Conservation (phyloP, 352 stramenopile species). For the Phytophthora niederhauseri region DNA sequence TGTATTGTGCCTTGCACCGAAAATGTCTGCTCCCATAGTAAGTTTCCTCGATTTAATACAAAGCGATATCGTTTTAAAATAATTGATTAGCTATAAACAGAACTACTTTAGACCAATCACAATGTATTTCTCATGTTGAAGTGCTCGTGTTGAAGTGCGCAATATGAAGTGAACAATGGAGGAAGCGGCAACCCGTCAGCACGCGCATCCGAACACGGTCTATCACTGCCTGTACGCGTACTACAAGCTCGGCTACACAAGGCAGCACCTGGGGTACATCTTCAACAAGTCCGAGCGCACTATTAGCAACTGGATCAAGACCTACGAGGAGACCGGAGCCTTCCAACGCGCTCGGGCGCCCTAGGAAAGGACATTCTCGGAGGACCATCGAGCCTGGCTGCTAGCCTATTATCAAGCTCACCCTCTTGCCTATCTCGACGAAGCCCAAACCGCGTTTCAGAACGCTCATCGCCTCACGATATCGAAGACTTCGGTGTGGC, state of each 20-base stretch:
- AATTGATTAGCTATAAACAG: too few species aligned
- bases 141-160: neutral
- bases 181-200: too few species aligned
- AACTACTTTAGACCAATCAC: too few species aligned
- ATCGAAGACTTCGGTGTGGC: neutral
- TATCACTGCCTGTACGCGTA: conserved; percentile 31
- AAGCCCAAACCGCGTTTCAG: conserved; percentile 18
- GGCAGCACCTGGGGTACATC: conserved; percentile 19
- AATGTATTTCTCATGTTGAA: too few species aligned
- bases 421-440: conserved; percentile 27
- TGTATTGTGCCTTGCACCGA: too few species aligned
- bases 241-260: conserved; percentile 26
- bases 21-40: too few species aligned
- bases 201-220: conserved; percentile 18
- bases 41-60: too few species aligned
- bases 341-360: conserved; percentile 21
- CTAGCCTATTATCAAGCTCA: conserved; percentile 16
- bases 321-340: conserved; percentile 19
- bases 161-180: neutral
- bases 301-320: conserved; percentile 31
- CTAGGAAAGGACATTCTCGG: conserved; percentile 17
- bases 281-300: conserved; percentile 35
- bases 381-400: conserved; percentile 20
- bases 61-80: too few species aligned
- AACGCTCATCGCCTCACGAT: neutral